These are phyloP conservation scores for Pseudonitzschia pungens DNA, from an alignment of 108 stramenopile genomes.

Conservation along the genomic window DNA sequence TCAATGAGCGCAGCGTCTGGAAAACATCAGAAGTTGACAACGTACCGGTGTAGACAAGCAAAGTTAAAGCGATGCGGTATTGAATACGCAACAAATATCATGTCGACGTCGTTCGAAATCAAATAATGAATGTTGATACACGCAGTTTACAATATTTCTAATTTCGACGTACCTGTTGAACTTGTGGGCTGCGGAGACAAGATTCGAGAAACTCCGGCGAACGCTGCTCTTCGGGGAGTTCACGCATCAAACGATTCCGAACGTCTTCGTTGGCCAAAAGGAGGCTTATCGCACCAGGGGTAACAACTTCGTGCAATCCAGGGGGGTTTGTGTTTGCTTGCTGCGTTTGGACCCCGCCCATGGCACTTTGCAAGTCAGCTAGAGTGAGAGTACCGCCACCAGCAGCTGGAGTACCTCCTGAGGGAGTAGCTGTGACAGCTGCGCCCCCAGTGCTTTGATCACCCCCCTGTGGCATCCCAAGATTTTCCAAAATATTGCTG, in stretches of 20 bases:
- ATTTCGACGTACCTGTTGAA: slow-evolving; percentile 52
- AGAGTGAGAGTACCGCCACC: slow-evolving; percentile 55
- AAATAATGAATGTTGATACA: too few species aligned
- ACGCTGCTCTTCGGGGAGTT: slow-evolving; percentile 74
- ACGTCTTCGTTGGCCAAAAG: slow-evolving; percentile 54
- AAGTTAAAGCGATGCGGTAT: neutral
- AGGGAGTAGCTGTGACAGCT: slow-evolving; percentile 14
- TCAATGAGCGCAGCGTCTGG: slow-evolving; percentile 59
- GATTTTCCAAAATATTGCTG: slow-evolving; percentile 79
- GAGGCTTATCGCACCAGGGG: slow-evolving; percentile 41
- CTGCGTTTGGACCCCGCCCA: slow-evolving; percentile 53
- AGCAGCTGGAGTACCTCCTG: slow-evolving; percentile 24
- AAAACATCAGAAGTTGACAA: neutral
- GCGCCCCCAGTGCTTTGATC: slow-evolving; percentile 19
- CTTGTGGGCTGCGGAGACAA: slow-evolving; percentile 70
- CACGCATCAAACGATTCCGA: slow-evolving; percentile 50
- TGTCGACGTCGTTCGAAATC: too few species aligned
- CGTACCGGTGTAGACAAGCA: too few species aligned
- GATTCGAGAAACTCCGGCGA: slow-evolving; percentile 58
- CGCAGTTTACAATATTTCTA: too few species aligned
- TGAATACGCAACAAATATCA: too few species aligned
- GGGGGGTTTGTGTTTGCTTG: slow-evolving; percentile 42
- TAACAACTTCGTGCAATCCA: slow-evolving; percentile 61
- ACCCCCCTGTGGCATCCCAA: slow-evolving; percentile 74
- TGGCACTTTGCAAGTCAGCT: slow-evolving; percentile 78